Percentiles rank a stretch among this genome's conserved stretches.
Evolutionary conservation across 2,329 filamentous ascomycete species (phyloP).

Genomic region (Tolypocladium cylindrosporum): DNA sequence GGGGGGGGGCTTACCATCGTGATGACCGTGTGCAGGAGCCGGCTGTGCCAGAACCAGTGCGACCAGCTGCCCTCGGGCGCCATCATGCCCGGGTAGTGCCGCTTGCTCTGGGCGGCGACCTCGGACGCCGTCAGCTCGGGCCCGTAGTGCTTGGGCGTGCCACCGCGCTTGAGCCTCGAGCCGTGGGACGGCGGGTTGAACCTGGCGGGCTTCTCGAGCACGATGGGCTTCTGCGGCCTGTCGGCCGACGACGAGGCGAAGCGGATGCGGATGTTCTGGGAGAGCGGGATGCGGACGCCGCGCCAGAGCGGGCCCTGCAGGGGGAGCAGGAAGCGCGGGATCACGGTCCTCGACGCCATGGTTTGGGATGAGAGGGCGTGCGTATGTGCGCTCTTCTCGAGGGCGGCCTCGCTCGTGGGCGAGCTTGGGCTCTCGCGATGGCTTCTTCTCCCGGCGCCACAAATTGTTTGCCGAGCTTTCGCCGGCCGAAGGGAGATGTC

Average conservation of each 20-base stretch:
- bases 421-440: background rate
- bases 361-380: conserved; percentile 5
- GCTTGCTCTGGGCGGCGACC: conserved; percentile 52
- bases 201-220: conserved; percentile 77
- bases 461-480: conserved; percentile 10
- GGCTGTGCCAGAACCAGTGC: conserved; percentile 75
- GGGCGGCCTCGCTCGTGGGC: background rate
- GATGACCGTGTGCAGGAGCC: conserved; percentile 69
- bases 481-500: background rate
- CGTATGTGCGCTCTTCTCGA: no score
- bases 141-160: conserved; percentile 60
- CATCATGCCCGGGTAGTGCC: conserved; percentile 82
- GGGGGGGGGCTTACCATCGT: conserved; percentile 56
- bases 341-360: conserved; percentile 40
- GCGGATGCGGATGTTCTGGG: conserved; percentile 24
- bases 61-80: conserved; percentile 72
- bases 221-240: conserved; percentile 43
- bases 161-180: conserved; percentile 49
- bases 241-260: conserved; percentile 18
- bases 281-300: conserved; percentile 23
- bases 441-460: background rate
- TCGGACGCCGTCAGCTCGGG: conserved; percentile 59
- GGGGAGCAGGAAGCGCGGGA: conserved; percentile 60
- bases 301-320: conserved; percentile 49
- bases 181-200: conserved; percentile 92